Evolutionary conservation across 2,329 filamentous ascomycete genomes (phyloP), one percentile per base, ranked within the genome.

Genomic region (Pseudocercospora eumusae): DNA sequence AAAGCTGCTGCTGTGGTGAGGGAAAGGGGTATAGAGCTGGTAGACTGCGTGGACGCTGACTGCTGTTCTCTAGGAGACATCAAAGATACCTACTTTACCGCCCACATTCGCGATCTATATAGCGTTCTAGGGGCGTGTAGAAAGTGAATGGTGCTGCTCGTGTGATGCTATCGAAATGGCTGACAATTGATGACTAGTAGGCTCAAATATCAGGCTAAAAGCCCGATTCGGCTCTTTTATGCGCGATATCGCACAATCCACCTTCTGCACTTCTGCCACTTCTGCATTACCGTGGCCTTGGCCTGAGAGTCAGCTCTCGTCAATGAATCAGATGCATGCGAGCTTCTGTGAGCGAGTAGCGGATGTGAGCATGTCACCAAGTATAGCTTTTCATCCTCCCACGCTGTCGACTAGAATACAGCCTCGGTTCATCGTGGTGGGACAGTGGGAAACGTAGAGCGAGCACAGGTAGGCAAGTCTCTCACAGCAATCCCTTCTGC

Each of bases 1-100:
- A 73, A 45, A 59, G 70, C 63, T 47, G 73, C 72, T 63, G 68
- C 59, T 63, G 67, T 61, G 61, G 69, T 74, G 64, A 69, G 66
- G 25, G 64, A 61, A 52, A 69, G 63, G 18, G 61, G 54, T 61
- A 56, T 25, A 47, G 56, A 23, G 57, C 54, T 31, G 20, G 40
- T 54, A 49, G 56, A 6, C 45, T 61, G 50, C 25, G 53, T 50
- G 36, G 40, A 31, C 15, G 52, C 23, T n/a, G 50, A 33, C 20
- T 62, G 56, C 21, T 60, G 44, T 56, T 61, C 50, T 69, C 67
- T 64, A 31, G 68, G 63, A 68, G 67, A 69, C 69, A 71, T 71
- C 21, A 62, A 64, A 57, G 33, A 40, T 50, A 61, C 57, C 47
- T 50, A 61, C 57, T 52, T 57, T 63, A 61, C 45, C 45, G 47